These are phyloP conservation scores for Forsythia suspensa DNA, from an alignment of 257 asterid species.

Conservation along the genomic window DNA sequence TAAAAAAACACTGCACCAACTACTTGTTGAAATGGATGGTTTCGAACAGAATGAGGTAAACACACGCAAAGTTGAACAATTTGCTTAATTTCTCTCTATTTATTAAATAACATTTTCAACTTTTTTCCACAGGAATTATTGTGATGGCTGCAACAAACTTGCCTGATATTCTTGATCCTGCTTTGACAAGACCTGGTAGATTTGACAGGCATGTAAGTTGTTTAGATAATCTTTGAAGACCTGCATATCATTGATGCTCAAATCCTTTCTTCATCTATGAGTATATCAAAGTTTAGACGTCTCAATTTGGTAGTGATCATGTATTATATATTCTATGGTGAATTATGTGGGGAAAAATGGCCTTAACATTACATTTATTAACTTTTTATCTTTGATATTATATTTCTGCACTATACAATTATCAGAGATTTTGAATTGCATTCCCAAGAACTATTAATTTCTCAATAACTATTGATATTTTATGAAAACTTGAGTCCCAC, in stretches of 20 bases:
- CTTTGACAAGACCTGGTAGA: conserved; percentile 99
- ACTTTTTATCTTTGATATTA: neutral
- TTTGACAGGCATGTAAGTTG: conserved; percentile 96
- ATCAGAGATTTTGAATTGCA: neutral
- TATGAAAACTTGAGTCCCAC: neutral
- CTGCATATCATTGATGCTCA: conserved; percentile 6
- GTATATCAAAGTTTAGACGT: neutral
- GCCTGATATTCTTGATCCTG: conserved; percentile 97
- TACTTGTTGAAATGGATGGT: conserved; percentile 99
- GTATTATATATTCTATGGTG: neutral
- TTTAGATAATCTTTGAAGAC: conserved; percentile 18
- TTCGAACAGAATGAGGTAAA: conserved; percentile 97
- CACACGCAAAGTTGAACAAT: neutral
- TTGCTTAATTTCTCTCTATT: neutral
- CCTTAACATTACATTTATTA: neutral
- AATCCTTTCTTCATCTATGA: neutral
- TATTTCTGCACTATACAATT: neutral
- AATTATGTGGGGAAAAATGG: neutral
- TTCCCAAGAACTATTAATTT: neutral
- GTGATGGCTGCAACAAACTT: conserved; percentile 98
- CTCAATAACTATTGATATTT: neutral
- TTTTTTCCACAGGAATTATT: conserved; percentile 62
- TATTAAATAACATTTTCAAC: neutral
- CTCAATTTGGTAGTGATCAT: neutral
- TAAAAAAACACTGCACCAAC: conserved; percentile 92